A percentile compares a stretch with the other conserved stretches of the same genome.
Evolutionary conservation across 352 stramenopile species (phyloP).

Genomic region (Lagenidium giganteum): DNA sequence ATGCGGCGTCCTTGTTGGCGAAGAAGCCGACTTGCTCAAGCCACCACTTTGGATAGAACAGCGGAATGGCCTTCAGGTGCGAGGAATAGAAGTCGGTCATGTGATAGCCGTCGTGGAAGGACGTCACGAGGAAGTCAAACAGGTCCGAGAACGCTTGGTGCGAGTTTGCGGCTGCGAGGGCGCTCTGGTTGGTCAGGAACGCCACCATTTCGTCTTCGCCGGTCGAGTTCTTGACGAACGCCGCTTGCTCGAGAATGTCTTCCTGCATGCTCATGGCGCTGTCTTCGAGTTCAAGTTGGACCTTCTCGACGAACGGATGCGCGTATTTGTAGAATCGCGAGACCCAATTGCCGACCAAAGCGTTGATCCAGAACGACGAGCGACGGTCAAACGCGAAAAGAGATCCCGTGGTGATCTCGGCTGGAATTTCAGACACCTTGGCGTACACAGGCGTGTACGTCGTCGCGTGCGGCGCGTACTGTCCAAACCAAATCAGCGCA

Average conservation of each 20-base stretch:
- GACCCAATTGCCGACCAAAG: slow-evolving; percentile 84
- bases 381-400: slow-evolving; percentile 58
- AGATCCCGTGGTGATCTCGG: slow-evolving; percentile 47
- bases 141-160: slow-evolving; percentile 47
- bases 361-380: slow-evolving; percentile 73
- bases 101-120: slow-evolving; percentile 81
- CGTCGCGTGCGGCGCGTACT: slow-evolving; percentile 86
- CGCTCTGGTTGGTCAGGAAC: slow-evolving; percentile 56
- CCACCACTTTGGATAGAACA: slow-evolving; percentile 87
- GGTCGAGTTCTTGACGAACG: slow-evolving; percentile 24
- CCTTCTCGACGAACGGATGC: slow-evolving; percentile 46
- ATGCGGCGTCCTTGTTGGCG: slow-evolving; percentile 9
- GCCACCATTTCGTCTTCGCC: slow-evolving; percentile 39
- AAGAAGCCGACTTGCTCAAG: slow-evolving; percentile 78
- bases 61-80: slow-evolving; percentile 34
- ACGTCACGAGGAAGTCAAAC: slow-evolving; percentile 68
- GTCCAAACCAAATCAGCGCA: slow-evolving; percentile 81
- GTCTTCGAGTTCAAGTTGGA: slow-evolving; percentile 60
- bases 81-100: slow-evolving; percentile 43
- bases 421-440: slow-evolving; percentile 36
- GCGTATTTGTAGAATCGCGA: slow-evolving; percentile 68
- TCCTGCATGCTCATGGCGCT: slow-evolving; percentile 27
- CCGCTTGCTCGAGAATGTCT: slow-evolving; percentile 31
- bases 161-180: slow-evolving; percentile 40
- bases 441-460: slow-evolving; percentile 90